Base-by-base conservation (phyloP, 2,329 filamentous ascomycete genomes). In the Nemania sp. region DNA sequence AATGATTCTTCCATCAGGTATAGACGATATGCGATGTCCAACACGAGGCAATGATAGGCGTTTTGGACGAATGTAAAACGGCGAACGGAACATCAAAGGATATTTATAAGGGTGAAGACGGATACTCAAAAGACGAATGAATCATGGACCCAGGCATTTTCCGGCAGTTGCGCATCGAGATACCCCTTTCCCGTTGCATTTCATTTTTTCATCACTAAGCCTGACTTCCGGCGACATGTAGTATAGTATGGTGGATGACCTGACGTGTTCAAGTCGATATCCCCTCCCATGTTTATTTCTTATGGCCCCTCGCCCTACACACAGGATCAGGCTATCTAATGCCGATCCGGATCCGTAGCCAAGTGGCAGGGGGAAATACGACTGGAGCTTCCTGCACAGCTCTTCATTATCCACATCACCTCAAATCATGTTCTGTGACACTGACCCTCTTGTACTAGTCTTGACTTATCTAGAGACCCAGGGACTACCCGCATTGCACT, bases 311-410 rank as follows among this genome's bases (percentile, higher is more conserved):
- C 73, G 74, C 73, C 70, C 57, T 53, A 63, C 66, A 65, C 67
- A 68, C 60, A 47, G 69, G 64, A 68, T 58, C 59, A 61, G 54
- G 56, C 66, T 55, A n/a, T n/a, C n/a, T n/a, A 38, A 22, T 60
- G 68, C 65, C 26, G 55, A 58, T 72, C 57, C 68, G 70, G 49
- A 29, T 27, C 49, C 49, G 13, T 58, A 65, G 74, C 75, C 75
- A 74, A 77, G 73, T 77, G 75, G 76, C 73, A 73, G 73, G 74
- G 74, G 73, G 66, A 66, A 70, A 75, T 69, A 69, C 54, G 58
- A 73, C 59, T 15, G 20, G 22, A 29, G 27, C 32, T 47, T 64
- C 29, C 47, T 53, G 26, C 24, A 32, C 53, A 41, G 47, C 49
- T 38, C 62, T 57, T 64, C 53, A 11, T 54, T 62, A 64, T 57